These are phyloP conservation scores for Ambrosiella cleistominuta DNA, from an alignment of 2,329 filamentous ascomycete genomes.

Conservation along the genomic window DNA sequence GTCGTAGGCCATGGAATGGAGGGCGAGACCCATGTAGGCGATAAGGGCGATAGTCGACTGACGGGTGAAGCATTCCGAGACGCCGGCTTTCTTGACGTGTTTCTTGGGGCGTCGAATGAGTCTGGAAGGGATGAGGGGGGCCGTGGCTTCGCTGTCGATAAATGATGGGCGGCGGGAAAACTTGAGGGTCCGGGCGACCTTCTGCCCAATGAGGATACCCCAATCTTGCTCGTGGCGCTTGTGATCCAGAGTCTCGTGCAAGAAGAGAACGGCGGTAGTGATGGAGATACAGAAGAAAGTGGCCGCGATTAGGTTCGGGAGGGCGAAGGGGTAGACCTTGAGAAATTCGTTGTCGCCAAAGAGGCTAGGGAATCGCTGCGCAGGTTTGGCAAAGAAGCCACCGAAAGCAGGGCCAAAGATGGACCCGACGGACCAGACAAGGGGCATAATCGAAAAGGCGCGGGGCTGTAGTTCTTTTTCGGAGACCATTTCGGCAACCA, in stretches of 20 bases:
- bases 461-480: conserved; percentile 71
- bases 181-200: conserved; percentile 31
- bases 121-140: conserved; percentile 31
- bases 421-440: conserved; percentile 73
- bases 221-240: conserved; percentile 54
- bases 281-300: conserved; percentile 65
- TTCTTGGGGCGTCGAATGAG: background rate
- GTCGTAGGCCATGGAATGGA: conserved; percentile 73
- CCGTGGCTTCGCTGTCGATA: conserved; percentile 37
- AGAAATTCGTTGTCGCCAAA: conserved; percentile 55
- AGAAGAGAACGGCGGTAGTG: conserved; percentile 55
- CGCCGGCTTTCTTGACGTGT: conserved; percentile 16
- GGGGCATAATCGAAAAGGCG: conserved; percentile 85
- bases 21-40: conserved; percentile 62
- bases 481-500: conserved; percentile 84
- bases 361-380: conserved; percentile 50
- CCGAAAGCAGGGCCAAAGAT: conserved; percentile 81
- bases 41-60: conserved; percentile 62
- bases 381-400: conserved; percentile 68
- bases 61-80: conserved; percentile 44
- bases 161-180: conserved; percentile 26
- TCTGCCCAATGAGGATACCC: conserved; percentile 55
- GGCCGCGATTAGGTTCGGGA: conserved; percentile 69
- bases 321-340: conserved; percentile 58
- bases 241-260: conserved; percentile 68